phyloP scores from a whole-genome alignment of 2,329 filamentous ascomycete genomes.

The Escovopsis sp. region DNA sequence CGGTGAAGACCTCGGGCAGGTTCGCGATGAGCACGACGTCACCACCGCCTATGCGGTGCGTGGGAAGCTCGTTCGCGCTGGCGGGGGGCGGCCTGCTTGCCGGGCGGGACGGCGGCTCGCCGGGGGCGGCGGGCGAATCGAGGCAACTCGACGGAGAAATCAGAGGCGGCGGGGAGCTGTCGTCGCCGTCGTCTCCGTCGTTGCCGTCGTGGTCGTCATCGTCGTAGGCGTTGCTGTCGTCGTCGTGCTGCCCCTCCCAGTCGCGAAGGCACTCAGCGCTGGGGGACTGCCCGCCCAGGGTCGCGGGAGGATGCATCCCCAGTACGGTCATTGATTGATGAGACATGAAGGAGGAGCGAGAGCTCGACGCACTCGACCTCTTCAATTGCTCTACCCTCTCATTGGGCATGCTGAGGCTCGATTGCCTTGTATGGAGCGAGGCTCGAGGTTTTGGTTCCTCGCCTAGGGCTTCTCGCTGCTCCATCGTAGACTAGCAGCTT shows the following conservation, averaged over 20 bases:
- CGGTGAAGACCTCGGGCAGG: slow-evolving; percentile 33
- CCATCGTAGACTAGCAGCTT: too few relatives aligned
- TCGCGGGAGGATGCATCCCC: slow-evolving; percentile 28
- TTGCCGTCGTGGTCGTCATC: not conserved
- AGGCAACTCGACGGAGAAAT: slow-evolving; percentile 9
- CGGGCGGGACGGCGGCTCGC: not conserved
- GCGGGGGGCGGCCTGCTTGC: not conserved
- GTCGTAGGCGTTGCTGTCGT: slow-evolving; percentile 5
- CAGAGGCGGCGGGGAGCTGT: slow-evolving; percentile 18
- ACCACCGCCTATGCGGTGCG: slow-evolving; percentile 22
- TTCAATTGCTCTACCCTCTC: slow-evolving; percentile 13
- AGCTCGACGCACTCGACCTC: slow-evolving; percentile 21
- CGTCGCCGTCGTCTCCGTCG: slow-evolving; percentile 7
- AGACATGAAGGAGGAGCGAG: slow-evolving; percentile 19
- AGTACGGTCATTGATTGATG: slow-evolving; percentile 23
- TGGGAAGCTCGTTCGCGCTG: slow-evolving; percentile 6
- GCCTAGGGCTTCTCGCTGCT: too few relatives aligned
- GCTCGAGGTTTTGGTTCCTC: too few relatives aligned
- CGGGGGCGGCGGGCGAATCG: not conserved
- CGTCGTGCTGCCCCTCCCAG: slow-evolving; percentile 4
- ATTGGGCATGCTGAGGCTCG: not conserved
- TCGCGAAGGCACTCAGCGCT: too few relatives aligned
- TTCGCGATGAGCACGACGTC: slow-evolving; percentile 39
- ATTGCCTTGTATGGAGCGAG: not conserved
- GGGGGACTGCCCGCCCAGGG: slow-evolving; percentile 22